Conservation (phyloP, 176 grass and related monocot genomes). For the Musa acuminata region DNA sequence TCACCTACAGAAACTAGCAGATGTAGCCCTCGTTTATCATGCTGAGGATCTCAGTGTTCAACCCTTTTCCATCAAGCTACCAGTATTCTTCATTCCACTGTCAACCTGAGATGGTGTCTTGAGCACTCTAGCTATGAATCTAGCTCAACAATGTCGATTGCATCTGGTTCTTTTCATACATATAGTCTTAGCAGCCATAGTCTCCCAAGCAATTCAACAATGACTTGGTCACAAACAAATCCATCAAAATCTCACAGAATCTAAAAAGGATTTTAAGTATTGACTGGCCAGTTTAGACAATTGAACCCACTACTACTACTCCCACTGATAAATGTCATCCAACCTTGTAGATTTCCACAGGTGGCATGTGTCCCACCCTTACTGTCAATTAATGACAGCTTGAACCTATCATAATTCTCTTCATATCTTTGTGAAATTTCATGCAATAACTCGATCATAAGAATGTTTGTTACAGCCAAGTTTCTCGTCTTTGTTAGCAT, state of each 20-base stretch:
- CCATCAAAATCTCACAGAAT: conserved; percentile 5
- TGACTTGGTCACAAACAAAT: background rate
- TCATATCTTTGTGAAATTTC: too few relatives aligned
- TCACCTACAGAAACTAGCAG: too few relatives aligned
- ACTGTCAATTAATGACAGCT: too few relatives aligned
- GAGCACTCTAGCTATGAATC: too few relatives aligned
- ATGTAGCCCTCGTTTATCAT: background rate
- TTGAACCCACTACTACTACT: too few relatives aligned
- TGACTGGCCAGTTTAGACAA: background rate
- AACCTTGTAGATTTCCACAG: too few relatives aligned
- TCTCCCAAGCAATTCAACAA: background rate
- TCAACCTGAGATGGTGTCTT: background rate
- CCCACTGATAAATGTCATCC: too few relatives aligned
- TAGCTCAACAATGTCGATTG: background rate
- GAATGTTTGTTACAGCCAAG: too few relatives aligned
- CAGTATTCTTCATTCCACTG: background rate
- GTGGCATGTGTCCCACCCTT: too few relatives aligned
- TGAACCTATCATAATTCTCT: too few relatives aligned
- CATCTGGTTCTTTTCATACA: background rate
- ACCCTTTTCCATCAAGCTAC: background rate
- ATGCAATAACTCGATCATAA: too few relatives aligned
- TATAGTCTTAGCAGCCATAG: background rate
- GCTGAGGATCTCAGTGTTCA: background rate
- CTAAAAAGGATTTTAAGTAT: background rate
- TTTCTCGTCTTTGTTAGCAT: too few relatives aligned